Evolutionary conservation across 2,329 filamentous ascomycete species (phyloP).

Genomic region (Colletotrichum abscissum): DNA sequence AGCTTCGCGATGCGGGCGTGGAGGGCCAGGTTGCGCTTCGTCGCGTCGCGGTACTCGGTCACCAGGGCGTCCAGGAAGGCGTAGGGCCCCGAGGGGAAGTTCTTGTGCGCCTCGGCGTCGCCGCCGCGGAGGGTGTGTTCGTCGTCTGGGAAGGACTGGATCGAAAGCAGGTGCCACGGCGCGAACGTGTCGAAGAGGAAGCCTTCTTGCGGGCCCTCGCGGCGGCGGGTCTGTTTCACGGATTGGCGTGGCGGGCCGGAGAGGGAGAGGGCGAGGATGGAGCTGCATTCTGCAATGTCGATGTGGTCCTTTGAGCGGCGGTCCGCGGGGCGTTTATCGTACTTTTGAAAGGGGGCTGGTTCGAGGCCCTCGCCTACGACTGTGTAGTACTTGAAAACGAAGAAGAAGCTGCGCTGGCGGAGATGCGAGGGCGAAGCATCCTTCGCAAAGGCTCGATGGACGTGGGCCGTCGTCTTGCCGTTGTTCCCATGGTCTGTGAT

Average conservation of each 20-base stretch:
- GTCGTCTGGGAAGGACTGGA: constrained; percentile 71
- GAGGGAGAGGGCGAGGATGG: constrained; percentile 68
- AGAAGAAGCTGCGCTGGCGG: constrained; percentile 68
- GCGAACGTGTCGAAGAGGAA: constrained; percentile 68
- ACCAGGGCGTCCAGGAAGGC: constrained; percentile 70
- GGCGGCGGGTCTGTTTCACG: constrained; percentile 60
- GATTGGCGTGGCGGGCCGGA: constrained; percentile 62
- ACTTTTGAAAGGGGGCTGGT: constrained; percentile 70
- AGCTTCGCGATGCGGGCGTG: constrained; percentile 68
- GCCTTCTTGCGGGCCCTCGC: constrained; percentile 58
- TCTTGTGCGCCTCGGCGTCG: constrained; percentile 59
- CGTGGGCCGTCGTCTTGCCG: constrained; percentile 58
- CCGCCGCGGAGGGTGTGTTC: constrained; percentile 66
- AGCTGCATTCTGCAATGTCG: constrained; percentile 68
- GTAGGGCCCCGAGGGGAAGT: constrained; percentile 70
- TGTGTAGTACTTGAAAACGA: constrained; percentile 75
- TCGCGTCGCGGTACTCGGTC: constrained; percentile 70
- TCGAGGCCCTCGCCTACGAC: constrained; percentile 65
- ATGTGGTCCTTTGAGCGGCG: constrained; percentile 60
- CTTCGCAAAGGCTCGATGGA: constrained; percentile 58
- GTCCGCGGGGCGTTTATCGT: constrained; percentile 58
- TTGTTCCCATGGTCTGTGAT: constrained; percentile 58
- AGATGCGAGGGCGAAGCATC: constrained; percentile 51
- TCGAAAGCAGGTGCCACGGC: constrained; percentile 69
- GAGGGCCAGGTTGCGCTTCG: constrained; percentile 67